Base-by-base conservation (phyloP, 2,329 filamentous ascomycete genomes). In the Sphaerostilbella broomeana region DNA sequence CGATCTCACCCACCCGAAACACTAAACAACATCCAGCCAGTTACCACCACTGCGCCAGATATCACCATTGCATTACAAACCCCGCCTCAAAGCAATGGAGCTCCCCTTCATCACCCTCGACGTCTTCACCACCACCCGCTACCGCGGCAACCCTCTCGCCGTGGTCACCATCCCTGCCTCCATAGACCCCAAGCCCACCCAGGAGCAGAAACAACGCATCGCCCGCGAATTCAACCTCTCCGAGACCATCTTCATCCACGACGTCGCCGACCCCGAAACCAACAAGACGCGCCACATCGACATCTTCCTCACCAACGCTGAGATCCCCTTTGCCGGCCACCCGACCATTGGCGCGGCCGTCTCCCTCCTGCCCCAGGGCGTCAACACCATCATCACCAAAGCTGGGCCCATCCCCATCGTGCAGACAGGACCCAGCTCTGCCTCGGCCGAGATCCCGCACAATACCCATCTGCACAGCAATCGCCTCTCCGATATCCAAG, bases 391-490 rank as follows among this genome's bases (percentile, higher is more conserved):
- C 17, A 49, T 68, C 28, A 77, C 73, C 19, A 77, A 75, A 46
- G 73, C 77, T 11, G 77, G 78, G 4, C 66, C 68, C 12, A 77
- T 81, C 46, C 52, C 63, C 10, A 67, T 79, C 40, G 48, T 49
- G 43, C 37, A 45, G 42, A 52, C 50, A 20, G 44, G 43, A 15
- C 45, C 71, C 61, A 56, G 67, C 58, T 44, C 67, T n/a, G 75
- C 80, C 5, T 71, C 68, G 36, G 81, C 81, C 12, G 61, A 60
- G 4, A 80, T 89, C 46, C 82, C 84, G 22, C 80, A 86, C 55
- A 67, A 82, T 45, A 68, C 81, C 46, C 81, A 76, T 50, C 52
- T 79, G 40, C 84, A 88, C 59, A 49, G 49, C 6, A 51, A 56
- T 16, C 64, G 57, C 6, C 56, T 74, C 4, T 55, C 55, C 11